phyloP scores from a whole-genome alignment of 1,139 yeast species.

The Petasospora rhodanensis region DNA sequence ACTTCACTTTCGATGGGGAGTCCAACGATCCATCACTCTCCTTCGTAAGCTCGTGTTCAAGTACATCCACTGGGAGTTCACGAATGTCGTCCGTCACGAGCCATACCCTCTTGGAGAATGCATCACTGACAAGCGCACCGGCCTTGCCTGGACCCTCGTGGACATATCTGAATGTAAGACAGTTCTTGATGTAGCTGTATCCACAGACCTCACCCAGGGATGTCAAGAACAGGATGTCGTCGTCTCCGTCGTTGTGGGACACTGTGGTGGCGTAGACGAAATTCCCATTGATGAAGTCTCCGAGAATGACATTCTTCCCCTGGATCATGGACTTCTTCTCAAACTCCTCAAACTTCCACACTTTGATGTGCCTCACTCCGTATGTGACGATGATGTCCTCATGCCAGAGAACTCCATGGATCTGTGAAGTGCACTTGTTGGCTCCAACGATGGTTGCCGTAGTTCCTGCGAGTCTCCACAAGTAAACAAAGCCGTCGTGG shows the following conservation, averaged over 20 bases:
- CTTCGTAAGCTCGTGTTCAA: conserved; percentile 8
- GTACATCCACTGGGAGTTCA: conserved; percentile 3
- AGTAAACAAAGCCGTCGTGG: conserved; percentile 60
- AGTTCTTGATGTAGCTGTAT: conserved; percentile 14
- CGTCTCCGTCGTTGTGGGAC: conserved; percentile 23
- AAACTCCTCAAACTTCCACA: conserved; percentile 47
- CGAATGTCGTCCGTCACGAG: conserved; percentile 15
- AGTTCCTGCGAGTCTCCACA: conserved; percentile 44
- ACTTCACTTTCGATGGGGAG: conserved; percentile 24
- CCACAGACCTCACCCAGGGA: conserved; percentile 37
- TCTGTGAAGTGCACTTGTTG: conserved; percentile 56
- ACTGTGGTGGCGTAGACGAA: conserved; percentile 34
- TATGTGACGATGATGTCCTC: conserved; percentile 41
- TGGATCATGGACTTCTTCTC: conserved; percentile 34
- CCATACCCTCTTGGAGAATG: conserved; percentile 15
- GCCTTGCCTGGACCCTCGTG: conserved; percentile 9
- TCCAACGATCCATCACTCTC: conserved; percentile 18
- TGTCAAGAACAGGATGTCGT: conserved; percentile 37
- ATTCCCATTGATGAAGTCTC: conserved; percentile 41
- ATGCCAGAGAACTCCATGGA: conserved; percentile 55
- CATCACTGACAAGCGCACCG: conserved; percentile 19
- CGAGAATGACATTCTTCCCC: conserved; percentile 58
- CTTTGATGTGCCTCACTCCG: conserved; percentile 56
- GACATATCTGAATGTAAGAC: conserved; percentile 14
- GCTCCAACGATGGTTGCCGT: conserved; percentile 36